Conservation (phyloP, 2,329 filamentous ascomycete genomes). For the Microdochium bolleyi region DNA sequence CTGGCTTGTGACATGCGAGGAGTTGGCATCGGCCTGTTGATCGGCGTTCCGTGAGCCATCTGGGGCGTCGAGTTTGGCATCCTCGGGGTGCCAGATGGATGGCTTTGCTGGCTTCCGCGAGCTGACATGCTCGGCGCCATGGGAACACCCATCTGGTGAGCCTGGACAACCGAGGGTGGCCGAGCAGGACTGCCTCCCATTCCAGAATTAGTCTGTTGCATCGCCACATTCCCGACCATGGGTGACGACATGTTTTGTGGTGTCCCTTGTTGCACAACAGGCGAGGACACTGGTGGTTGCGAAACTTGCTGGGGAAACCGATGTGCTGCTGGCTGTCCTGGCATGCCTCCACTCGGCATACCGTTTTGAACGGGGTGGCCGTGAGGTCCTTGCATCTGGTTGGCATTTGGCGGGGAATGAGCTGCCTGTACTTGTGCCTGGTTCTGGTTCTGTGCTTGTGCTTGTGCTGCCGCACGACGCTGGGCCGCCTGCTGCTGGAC, state of each 20-base stretch:
- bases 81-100: constrained; percentile 54
- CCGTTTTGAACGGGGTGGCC: constrained; percentile 33
- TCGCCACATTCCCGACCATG: constrained; percentile 52
- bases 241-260: constrained; percentile 60
- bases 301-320: constrained; percentile 48
- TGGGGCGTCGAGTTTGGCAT: constrained; percentile 55
- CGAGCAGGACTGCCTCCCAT: constrained; percentile 62
- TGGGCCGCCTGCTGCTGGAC: constrained; percentile 27
- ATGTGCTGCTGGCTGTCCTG: constrained; percentile 31
- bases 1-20: constrained; percentile 57
- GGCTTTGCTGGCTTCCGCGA: constrained; percentile 59
- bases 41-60: constrained; percentile 51
- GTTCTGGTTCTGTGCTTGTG: constrained; percentile 27
- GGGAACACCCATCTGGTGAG: constrained; percentile 48
- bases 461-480: constrained; percentile 21
- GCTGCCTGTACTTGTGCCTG: constrained; percentile 22
- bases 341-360: constrained; percentile 30
- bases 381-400: constrained; percentile 29
- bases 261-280: constrained; percentile 54
- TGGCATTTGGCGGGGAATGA: constrained; percentile 19
- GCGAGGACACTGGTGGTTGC: constrained; percentile 61
- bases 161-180: constrained; percentile 58
- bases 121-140: constrained; percentile 57
- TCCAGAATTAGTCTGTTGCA: constrained; percentile 59
- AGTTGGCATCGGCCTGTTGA: constrained; percentile 44